Conservation (phyloP, 371 early-diverging fungal species). For the Rhizopus delemar region DNA sequence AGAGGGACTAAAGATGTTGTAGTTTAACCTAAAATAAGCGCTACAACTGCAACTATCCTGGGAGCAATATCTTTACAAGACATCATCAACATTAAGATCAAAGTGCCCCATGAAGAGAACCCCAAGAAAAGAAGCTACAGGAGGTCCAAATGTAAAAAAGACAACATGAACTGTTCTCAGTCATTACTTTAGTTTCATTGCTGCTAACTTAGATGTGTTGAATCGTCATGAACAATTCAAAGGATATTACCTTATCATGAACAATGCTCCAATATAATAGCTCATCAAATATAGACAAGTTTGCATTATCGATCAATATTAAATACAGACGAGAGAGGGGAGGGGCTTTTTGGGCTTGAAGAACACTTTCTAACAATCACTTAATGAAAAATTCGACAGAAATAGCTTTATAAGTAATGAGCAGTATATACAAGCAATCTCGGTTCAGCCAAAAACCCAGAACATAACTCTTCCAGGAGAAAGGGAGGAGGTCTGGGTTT, state of each 20-base stretch:
- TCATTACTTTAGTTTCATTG: slow-evolving; percentile 16
- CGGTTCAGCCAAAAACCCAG: too few species aligned
- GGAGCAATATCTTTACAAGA: background rate
- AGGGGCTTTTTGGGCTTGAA: too few species aligned
- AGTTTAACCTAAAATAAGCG: background rate
- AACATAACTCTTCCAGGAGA: too few species aligned
- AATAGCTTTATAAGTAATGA: too few species aligned
- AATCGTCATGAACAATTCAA: slow-evolving; percentile 15
- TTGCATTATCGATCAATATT: too few species aligned
- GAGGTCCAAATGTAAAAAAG: background rate
- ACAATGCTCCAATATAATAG: slow-evolving; percentile 7
- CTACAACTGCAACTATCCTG: slow-evolving; percentile 1
- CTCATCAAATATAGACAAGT: too few species aligned
- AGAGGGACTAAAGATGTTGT: too few species aligned
- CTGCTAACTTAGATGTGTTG: slow-evolving; percentile 14
- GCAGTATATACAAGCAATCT: too few species aligned
- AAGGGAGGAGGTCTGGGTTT: too few species aligned
- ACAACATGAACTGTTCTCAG: background rate
- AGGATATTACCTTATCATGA: slow-evolving; percentile 22
- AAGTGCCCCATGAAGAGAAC: background rate
- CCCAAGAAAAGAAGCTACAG: background rate
- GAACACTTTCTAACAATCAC: too few species aligned
- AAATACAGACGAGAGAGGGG: too few species aligned
- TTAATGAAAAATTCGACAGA: too few species aligned
- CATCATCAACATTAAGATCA: slow-evolving; percentile 2